A percentile compares a stretch with the other conserved stretches of the same genome.
Evolutionary conservation across 345 rosid genomes (phyloP).

Genomic region (Noccaea caerulescens): DNA sequence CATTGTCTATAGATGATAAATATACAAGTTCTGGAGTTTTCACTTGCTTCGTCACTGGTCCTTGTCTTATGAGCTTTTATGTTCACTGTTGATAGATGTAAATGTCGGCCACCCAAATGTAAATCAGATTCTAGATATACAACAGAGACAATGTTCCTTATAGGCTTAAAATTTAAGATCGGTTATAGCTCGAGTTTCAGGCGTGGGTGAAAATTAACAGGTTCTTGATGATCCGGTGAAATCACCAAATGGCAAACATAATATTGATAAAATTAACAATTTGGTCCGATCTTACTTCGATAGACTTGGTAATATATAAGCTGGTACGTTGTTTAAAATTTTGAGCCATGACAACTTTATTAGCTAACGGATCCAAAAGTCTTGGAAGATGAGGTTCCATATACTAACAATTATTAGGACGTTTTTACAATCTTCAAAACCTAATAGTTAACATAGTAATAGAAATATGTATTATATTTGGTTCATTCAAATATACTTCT

Average conservation of each 20-base stretch:
- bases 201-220: not conserved
- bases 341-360: not conserved
- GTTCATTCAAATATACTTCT: too few relatives aligned
- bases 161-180: not conserved
- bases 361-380: not conserved
- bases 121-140: constrained; percentile 5
- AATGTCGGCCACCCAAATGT: not conserved
- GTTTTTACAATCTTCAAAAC: not conserved
- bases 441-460: not conserved
- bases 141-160: not conserved
- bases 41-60: not conserved
- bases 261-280: not conserved
- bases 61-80: not conserved
- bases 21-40: not conserved
- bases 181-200: not conserved
- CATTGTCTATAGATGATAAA: not conserved
- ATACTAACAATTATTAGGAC: not conserved
- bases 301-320: not conserved
- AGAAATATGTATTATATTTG: too few relatives aligned
- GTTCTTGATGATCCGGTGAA: not conserved
- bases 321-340: not conserved
- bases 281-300: not conserved
- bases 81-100: not conserved
- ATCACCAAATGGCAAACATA: not conserved
- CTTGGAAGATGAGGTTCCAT: constrained; percentile 4